A percentile compares a stretch with the other conserved stretches of the same genome.
Conservation (phyloP, 495 filamentous ascomycete species). For the Gamarada debralockiae region DNA sequence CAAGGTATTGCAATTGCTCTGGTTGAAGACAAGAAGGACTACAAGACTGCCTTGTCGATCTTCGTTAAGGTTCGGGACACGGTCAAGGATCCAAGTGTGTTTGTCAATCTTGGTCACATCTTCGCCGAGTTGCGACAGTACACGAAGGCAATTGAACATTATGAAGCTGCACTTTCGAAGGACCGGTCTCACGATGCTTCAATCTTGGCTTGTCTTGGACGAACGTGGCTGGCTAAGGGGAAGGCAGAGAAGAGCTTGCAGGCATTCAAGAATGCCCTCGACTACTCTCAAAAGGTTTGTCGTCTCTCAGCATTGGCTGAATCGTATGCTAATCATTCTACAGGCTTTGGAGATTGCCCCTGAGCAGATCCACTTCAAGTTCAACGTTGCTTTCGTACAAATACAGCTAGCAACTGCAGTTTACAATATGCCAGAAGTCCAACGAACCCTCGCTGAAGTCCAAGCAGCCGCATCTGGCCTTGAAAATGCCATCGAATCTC, state of each 20-base stretch:
- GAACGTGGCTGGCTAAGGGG: conserved; percentile 87
- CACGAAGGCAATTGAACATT: conserved; percentile 85
- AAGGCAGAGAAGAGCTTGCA: conserved; percentile 73
- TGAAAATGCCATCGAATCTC: conserved; percentile 79
- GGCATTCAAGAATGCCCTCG: conserved; percentile 82
- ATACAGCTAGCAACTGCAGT: conserved; percentile 84
- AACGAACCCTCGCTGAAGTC: conserved; percentile 68
- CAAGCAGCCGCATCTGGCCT: conserved; percentile 68
- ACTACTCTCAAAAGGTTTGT: conserved; percentile 72
- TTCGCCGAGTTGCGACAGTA: conserved; percentile 87
- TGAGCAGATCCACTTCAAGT: conserved; percentile 84
- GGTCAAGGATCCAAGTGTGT: conserved; percentile 78
- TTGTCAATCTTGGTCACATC: conserved; percentile 88
- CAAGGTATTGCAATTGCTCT: conserved; percentile 94
- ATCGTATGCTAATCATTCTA: conserved; percentile 23
- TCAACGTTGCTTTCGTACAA: conserved; percentile 97
- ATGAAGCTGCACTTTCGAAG: conserved; percentile 84
- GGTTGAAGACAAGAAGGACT: conserved; percentile 88
- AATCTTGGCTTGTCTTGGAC: conserved; percentile 85
- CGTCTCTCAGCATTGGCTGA: not conserved
- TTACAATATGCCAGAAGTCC: conserved; percentile 66
- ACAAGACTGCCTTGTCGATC: conserved; percentile 72
- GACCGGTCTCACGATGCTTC: conserved; percentile 74
- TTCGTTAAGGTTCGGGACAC: conserved; percentile 87
- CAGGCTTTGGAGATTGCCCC: conserved; percentile 73